phyloP scores from a whole-genome alignment of 345 rosid species.

The Ailanthus altissimus region DNA sequence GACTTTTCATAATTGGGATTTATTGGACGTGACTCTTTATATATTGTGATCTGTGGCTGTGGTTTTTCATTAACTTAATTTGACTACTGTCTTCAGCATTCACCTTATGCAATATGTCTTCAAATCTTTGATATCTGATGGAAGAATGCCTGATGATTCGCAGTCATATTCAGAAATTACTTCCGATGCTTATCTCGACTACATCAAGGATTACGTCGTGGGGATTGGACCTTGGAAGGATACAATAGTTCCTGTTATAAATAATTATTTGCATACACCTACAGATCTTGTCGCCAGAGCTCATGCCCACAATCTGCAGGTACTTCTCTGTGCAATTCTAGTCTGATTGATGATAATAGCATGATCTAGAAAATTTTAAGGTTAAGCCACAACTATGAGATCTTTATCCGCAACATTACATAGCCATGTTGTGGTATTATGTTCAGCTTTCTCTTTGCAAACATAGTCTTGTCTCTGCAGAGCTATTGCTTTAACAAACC shows the following conservation, averaged over 20 bases:
- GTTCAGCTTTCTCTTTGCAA: too few relatives aligned
- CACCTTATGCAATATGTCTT: background rate
- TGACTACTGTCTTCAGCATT: background rate
- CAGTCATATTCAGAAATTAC: constrained; percentile 91
- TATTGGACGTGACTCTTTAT: background rate
- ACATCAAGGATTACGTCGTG: constrained; percentile 70
- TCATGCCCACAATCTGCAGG: constrained; percentile 79
- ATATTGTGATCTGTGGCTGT: background rate
- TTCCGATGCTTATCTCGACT: constrained; percentile 71
- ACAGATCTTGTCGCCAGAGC: constrained; percentile 92
- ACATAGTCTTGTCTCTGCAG: too few relatives aligned
- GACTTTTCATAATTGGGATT: background rate
- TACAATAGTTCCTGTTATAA: constrained; percentile 68
- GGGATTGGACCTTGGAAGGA: constrained; percentile 99
- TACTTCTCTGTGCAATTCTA: constrained; percentile 19
- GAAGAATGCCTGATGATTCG: constrained; percentile 25
- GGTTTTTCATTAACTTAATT: background rate
- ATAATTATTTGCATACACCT: constrained; percentile 59
- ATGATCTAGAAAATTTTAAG: too few relatives aligned
- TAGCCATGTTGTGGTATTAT: too few relatives aligned
- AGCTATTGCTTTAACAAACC: too few relatives aligned
- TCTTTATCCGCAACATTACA: too few relatives aligned
- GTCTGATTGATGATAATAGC: background rate
- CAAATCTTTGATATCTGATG: constrained; percentile 10
- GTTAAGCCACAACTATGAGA: too few relatives aligned